phyloP scores from a whole-genome alignment of 2,329 filamentous ascomycete genomes.

The Xenoacremonium recifei region DNA sequence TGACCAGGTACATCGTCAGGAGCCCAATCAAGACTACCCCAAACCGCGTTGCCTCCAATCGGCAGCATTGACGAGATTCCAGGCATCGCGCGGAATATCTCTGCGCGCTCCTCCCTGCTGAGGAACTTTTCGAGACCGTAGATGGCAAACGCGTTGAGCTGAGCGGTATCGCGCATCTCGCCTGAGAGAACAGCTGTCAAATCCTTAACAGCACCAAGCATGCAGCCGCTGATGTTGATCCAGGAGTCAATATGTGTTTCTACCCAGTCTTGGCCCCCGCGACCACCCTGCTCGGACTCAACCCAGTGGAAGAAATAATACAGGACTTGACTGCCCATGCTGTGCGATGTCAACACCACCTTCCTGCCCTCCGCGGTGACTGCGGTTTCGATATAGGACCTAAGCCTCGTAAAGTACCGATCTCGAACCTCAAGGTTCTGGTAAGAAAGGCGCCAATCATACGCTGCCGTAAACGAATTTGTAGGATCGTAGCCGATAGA shows the following conservation, averaged over 20 bases:
- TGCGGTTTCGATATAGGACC: constrained; percentile 85
- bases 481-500: constrained; percentile 93
- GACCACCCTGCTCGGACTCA: constrained; percentile 72
- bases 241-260: constrained; percentile 87
- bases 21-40: constrained; percentile 85
- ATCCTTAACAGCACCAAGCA: constrained; percentile 92
- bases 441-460: constrained; percentile 94
- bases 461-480: constrained; percentile 66
- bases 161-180: constrained; percentile 97
- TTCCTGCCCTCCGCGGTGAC: constrained; percentile 74
- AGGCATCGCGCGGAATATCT: constrained; percentile 96
- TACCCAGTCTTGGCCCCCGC: constrained; percentile 84
- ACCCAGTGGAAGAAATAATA: constrained; percentile 84
- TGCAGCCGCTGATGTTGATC: constrained; percentile 98
- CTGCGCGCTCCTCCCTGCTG: constrained; percentile 82
- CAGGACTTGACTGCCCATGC: constrained; percentile 94
- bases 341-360: constrained; percentile 84
- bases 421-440: constrained; percentile 85
- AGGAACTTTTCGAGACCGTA: constrained; percentile 97
- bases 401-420: constrained; percentile 89
- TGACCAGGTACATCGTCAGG: constrained; percentile 82
- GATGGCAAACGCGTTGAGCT: constrained; percentile 93
- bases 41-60: constrained; percentile 89
- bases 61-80: constrained; percentile 96
- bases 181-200: constrained; percentile 88